These are phyloP conservation scores for Pythium brachiatum DNA, from an alignment of 352 stramenopile genomes.

Conservation along the genomic window DNA sequence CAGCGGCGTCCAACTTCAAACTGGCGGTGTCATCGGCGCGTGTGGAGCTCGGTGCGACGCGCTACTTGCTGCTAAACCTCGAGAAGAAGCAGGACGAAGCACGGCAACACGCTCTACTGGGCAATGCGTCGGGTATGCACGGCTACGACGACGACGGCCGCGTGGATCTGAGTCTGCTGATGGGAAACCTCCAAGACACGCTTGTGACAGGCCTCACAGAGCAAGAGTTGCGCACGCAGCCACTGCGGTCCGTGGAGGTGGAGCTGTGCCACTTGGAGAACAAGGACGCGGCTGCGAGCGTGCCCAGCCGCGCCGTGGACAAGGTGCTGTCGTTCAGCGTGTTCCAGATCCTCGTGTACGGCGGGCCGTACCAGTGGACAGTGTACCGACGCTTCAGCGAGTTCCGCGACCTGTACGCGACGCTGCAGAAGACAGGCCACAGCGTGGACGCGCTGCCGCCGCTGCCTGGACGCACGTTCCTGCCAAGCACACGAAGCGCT, in stretches of 20 bases:
- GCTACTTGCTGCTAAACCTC: constrained; percentile 79
- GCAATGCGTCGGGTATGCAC: constrained; percentile 14
- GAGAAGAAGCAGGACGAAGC: constrained; percentile 80
- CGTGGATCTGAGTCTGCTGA: constrained; percentile 68
- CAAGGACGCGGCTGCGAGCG: constrained; percentile 82
- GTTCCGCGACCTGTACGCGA: constrained; percentile 58
- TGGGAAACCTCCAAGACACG: constrained; percentile 81
- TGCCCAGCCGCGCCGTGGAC: constrained; percentile 67
- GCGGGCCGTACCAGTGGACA: constrained; percentile 82
- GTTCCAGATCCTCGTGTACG: constrained; percentile 82
- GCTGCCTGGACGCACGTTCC: constrained; percentile 66
- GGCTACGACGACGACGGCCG: constrained; percentile 59
- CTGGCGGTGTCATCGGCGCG: constrained; percentile 74
- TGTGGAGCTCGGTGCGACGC: constrained; percentile 69
- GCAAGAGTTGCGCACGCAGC: constrained; percentile 69
- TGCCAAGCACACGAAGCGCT: constrained; percentile 62
- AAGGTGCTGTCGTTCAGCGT: constrained; percentile 78
- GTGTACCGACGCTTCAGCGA: constrained; percentile 86
- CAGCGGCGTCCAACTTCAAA: constrained; percentile 65
- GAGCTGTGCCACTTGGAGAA: constrained; percentile 86
- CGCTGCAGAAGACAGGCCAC: constrained; percentile 46
- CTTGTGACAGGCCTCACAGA: constrained; percentile 70
- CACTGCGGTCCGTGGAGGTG: constrained; percentile 73
- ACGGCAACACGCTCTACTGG: constrained; percentile 30
- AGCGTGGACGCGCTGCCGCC: constrained; percentile 55